Evolutionary conservation across 2,329 filamentous ascomycete species (phyloP), one percentile per base, ranked within the genome.

Genomic region (Aspergillus proliferans): DNA sequence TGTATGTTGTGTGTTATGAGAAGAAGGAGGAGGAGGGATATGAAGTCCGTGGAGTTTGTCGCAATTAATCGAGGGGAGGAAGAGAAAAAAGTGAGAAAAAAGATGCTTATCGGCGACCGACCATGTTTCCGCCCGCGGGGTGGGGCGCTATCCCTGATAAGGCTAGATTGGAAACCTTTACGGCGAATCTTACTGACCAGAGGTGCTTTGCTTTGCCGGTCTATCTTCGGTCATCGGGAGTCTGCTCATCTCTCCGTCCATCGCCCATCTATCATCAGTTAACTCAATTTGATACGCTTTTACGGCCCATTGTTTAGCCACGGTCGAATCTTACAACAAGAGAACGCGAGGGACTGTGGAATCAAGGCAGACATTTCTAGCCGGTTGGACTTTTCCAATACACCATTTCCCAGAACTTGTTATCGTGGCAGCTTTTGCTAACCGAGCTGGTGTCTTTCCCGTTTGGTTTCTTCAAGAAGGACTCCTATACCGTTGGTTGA

Each of bases 361-460:
- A 56, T 53, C 57, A 50, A 57, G 53, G 58, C 61, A 62, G 61
- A 59, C 60, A 60, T 61, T 51, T 62, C 57, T 58, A 69, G 65
- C 66, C 59, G 69, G 68, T 71, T 71, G 67, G 69, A 70, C 62
- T 67, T 68, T 71, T 63, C 67, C 61, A 63, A 64, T 58, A 61
- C 58, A 60, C 58, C 52, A 52, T 53, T 47, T 49, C 50, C 24
- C 51, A 58, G 54, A 52, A 58, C 48, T 47, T 52, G 51, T 58
- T 53, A 47, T 58, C 54, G 41, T 57, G 53, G 52, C 58, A 64
- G 59, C 63, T 60, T 51, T 60, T 58, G 67, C 69, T 72, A 69
- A 72, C 68, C 61, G 58, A 59, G 52, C 48, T 40, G 43, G 53
- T 56, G 52, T 39, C 50, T 50, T 33, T 42, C 28, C 49, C 34